Conservation (phyloP, 352 stramenopile species). For the Pythium phragmitis region DNA sequence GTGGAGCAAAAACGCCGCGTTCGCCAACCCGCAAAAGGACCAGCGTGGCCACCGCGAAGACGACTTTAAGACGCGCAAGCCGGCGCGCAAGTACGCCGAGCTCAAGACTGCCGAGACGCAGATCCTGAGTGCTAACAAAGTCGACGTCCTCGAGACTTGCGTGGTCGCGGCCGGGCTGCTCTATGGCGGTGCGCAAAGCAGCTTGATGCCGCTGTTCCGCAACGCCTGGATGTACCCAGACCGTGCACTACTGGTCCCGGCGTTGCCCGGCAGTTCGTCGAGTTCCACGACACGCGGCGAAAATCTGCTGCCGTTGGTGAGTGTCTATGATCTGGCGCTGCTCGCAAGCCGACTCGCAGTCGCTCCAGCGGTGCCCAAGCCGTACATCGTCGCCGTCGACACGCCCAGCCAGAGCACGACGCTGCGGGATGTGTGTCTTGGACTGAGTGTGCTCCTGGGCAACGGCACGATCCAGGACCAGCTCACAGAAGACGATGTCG, state of each 20-base stretch:
- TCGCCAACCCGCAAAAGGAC: constrained; percentile 37
- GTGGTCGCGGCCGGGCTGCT: constrained; percentile 72
- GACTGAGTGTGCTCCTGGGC: constrained; percentile 56
- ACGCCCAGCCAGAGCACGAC: constrained; percentile 48
- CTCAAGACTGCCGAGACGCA: constrained; percentile 85
- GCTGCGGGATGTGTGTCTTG: constrained; percentile 60
- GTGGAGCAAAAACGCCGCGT: constrained; percentile 70
- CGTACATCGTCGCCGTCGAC: constrained; percentile 71
- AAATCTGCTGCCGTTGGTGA: constrained; percentile 84
- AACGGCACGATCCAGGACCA: constrained; percentile 47
- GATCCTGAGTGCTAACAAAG: constrained; percentile 63
- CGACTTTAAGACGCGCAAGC: constrained; percentile 78
- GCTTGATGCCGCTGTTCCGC: constrained; percentile 64
- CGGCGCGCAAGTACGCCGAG: constrained; percentile 61
- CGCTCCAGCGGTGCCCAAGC: constrained; percentile 37
- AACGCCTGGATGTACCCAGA: constrained; percentile 71
- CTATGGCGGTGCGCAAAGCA: constrained; percentile 76
- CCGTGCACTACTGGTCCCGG: constrained; percentile 55
- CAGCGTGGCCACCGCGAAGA: constrained; percentile 56
- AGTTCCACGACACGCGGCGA: constrained; percentile 29
- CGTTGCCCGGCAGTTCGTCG: constrained; percentile 34
- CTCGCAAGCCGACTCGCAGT: constrained; percentile 48
- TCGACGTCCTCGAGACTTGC: constrained; percentile 67
- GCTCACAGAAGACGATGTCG: constrained; percentile 42
- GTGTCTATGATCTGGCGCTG: constrained; percentile 75